These are phyloP conservation scores for Blastobotrys attinorum DNA, from an alignment of 805 yeast species.

Conservation along the genomic window DNA sequence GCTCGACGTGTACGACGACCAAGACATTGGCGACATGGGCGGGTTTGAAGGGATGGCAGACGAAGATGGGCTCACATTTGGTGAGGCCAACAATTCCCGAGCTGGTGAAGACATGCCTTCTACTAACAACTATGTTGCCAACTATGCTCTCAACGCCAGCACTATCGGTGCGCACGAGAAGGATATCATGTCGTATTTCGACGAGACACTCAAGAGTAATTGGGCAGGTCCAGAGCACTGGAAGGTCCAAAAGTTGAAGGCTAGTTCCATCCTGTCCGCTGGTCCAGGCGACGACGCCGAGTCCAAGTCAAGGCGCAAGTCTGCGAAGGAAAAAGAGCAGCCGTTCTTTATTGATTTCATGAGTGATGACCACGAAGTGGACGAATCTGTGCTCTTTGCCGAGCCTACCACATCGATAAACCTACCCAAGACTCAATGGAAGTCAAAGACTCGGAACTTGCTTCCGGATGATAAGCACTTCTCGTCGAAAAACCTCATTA, in stretches of 20 bases:
- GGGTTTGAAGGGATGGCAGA: background rate
- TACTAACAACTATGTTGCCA: background rate
- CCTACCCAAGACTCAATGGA: conserved; percentile 36
- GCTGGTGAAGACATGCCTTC: background rate
- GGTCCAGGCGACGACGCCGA: background rate
- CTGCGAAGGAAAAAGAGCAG: conserved; percentile 26
- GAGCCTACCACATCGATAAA: conserved; percentile 33
- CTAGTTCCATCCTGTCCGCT: background rate
- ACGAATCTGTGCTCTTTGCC: conserved; percentile 36
- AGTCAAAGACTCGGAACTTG: conserved; percentile 37
- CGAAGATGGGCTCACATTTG: background rate
- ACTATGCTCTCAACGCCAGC: background rate
- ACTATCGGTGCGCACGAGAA: conserved; percentile 18
- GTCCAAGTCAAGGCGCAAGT: conserved; percentile 4
- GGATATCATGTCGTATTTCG: conserved; percentile 75
- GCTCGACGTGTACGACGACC: conserved; percentile 13
- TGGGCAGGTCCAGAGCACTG: conserved; percentile 96
- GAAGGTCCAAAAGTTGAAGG: conserved; percentile 61
- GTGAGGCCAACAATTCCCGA: background rate
- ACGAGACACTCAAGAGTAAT: conserved; percentile 54
- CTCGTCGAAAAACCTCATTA: conserved; percentile 58
- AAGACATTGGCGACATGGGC: conserved; percentile 3
- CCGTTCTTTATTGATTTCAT: conserved; percentile 38
- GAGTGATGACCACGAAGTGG: conserved; percentile 28
- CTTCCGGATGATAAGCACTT: conserved; percentile 71